phyloP scores from a whole-genome alignment of 2,329 filamentous ascomycete species.

The Claviceps humidiphila region DNA sequence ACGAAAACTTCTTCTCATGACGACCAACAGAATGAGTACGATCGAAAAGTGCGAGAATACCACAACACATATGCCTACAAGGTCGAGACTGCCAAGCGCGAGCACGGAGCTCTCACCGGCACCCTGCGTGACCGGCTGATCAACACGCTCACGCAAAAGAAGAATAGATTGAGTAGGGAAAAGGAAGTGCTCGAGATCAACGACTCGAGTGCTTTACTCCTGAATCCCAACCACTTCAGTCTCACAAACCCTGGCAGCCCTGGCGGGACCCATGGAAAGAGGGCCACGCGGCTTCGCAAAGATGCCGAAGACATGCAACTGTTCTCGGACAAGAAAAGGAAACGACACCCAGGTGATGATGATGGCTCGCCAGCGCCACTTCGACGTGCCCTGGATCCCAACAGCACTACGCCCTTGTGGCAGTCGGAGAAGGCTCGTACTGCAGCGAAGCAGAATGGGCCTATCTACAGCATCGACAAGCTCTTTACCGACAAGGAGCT shows the following conservation, averaged over 20 bases:
- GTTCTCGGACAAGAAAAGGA: conserved; percentile 49
- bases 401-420: conserved; percentile 48
- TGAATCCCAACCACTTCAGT: conserved; percentile 57
- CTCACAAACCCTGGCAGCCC: conserved; percentile 51
- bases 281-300: conserved; percentile 47
- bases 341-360: conserved; percentile 45
- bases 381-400: conserved; percentile 40
- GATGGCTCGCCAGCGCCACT: conserved; percentile 49
- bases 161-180: conserved; percentile 49
- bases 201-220: conserved; percentile 49
- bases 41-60: conserved; percentile 46
- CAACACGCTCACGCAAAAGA: conserved; percentile 51
- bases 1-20: background rate
- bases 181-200: conserved; percentile 57
- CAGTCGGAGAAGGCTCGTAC: conserved; percentile 44
- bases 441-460: conserved; percentile 41
- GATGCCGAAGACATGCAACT: conserved; percentile 45
- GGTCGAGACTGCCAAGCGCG: conserved; percentile 47
- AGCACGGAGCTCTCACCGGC: conserved; percentile 43
- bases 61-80: conserved; percentile 48
- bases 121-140: conserved; percentile 55
- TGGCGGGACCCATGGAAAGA: conserved; percentile 48
- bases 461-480: conserved; percentile 54
- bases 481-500: conserved; percentile 60
- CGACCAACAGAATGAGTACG: conserved; percentile 42